Conservation (phyloP, 192 early-diverging fungal species). For the Anaeromyces robustus region DNA sequence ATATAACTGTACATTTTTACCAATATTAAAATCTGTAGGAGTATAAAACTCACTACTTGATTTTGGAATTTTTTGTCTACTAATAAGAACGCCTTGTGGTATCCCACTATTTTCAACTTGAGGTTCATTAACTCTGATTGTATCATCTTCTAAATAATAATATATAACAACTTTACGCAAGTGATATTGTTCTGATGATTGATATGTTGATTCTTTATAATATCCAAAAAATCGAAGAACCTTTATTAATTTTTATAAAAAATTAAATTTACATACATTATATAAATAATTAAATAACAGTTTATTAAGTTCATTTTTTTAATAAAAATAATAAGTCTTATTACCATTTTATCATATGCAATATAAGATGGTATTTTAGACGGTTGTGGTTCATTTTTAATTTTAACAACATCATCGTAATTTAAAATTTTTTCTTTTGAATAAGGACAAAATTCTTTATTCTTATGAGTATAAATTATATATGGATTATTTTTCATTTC, state of each 20-base stretch:
- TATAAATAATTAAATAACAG: too few relatives aligned
- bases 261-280: too few relatives aligned
- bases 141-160: conserved; percentile 47
- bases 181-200: conserved; percentile 41
- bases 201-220: conserved; percentile 47
- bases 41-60: conserved; percentile 27
- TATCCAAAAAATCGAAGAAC: conserved; percentile 43
- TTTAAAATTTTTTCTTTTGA: neutral
- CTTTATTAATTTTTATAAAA: conserved; percentile 2
- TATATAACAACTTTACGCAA: conserved; percentile 35
- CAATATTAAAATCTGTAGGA: conserved; percentile 34
- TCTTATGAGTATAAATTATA: neutral
- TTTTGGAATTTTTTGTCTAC: conserved; percentile 41
- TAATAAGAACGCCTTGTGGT: conserved; percentile 45
- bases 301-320: too few relatives aligned
- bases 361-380: neutral
- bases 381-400: neutral
- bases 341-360: neutral
- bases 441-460: neutral
- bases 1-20: conserved; percentile 39
- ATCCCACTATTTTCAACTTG: conserved; percentile 44
- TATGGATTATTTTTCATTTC: neutral
- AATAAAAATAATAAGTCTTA: too few relatives aligned
- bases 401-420: neutral
- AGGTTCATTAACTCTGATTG: conserved; percentile 46